Evolutionary conservation across 805 yeast genomes (phyloP).

Genomic region (Candida namnaoensis): DNA sequence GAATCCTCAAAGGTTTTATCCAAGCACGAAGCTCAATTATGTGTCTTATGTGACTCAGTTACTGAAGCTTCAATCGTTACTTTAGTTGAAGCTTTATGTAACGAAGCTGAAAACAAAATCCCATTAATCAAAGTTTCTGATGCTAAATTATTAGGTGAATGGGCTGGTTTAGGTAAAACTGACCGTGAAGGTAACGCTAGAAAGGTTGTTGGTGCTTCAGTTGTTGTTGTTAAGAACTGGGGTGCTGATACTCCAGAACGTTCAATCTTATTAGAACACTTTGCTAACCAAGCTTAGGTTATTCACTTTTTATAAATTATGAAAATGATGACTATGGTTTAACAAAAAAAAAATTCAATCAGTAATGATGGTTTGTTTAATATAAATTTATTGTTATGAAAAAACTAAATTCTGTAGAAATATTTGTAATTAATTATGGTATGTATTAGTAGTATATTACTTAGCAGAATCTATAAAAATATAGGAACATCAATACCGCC

Average conservation of each 20-base stretch:
- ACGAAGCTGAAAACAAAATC: constrained; percentile 92
- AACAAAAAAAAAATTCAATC: too few species aligned
- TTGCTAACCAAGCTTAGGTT: constrained; percentile 56
- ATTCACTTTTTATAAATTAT: neutral
- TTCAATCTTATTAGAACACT: constrained; percentile 91
- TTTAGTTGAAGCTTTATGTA: constrained; percentile 98
- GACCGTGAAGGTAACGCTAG: constrained; percentile 99
- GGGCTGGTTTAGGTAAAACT: constrained; percentile 99
- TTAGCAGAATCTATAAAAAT: constrained; percentile 6
- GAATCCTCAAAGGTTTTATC: constrained; percentile 99
- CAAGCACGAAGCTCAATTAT: constrained; percentile 95
- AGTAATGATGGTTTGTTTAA: constrained; percentile 32
- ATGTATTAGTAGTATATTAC: too few species aligned
- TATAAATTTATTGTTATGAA: constrained; percentile 5
- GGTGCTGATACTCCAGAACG: constrained; percentile 99
- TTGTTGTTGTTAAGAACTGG: constrained; percentile 99
- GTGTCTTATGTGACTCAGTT: constrained; percentile 96
- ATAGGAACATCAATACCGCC: constrained; percentile 16
- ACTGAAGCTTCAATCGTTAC: constrained; percentile 95
- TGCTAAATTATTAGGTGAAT: constrained; percentile 99
- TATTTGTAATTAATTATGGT: neutral
- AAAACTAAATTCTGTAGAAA: neutral
- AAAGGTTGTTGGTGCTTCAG: constrained; percentile 99
- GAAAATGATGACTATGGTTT: neutral
- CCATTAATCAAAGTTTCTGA: constrained; percentile 99